phyloP scores from a whole-genome alignment of 1,284 basidiomycete species.

The Tranzscheliella williamsii region DNA sequence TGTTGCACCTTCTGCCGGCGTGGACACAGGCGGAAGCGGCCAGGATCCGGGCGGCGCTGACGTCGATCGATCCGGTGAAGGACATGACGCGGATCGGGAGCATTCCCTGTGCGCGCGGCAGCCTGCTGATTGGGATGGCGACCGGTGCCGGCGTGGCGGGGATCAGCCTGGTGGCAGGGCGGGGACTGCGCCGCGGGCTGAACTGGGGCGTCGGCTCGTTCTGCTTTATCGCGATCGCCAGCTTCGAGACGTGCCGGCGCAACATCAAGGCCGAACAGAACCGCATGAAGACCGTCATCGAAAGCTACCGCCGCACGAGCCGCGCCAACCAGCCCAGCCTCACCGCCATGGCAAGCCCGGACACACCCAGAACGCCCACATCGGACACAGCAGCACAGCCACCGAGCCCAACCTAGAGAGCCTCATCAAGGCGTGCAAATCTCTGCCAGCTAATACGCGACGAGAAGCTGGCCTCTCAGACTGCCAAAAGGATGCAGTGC shows the following conservation, averaged over 20 bases:
- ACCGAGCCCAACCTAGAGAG: too few relatives aligned
- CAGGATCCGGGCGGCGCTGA: constrained; percentile 23
- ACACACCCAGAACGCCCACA: too few relatives aligned
- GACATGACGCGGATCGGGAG: constrained; percentile 20
- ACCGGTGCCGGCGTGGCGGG: constrained; percentile 39
- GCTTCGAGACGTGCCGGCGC: constrained; percentile 39
- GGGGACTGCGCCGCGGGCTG: constrained; percentile 29
- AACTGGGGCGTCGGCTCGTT: constrained; percentile 49
- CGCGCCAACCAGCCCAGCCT: constrained; percentile 4
- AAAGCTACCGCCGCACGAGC: constrained; percentile 9
- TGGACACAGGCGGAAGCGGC: constrained; percentile 30
- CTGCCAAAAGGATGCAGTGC: too few relatives aligned
- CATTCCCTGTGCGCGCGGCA: constrained; percentile 37
- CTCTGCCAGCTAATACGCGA: too few relatives aligned
- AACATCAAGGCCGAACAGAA: constrained; percentile 31
- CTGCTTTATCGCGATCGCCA: constrained; percentile 28
- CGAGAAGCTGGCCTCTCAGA: too few relatives aligned
- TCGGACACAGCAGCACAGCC: too few relatives aligned
- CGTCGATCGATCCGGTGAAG: constrained; percentile 15
- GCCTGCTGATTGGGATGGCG: constrained; percentile 38
- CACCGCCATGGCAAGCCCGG: not conserved
- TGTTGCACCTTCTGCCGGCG: too few relatives aligned
- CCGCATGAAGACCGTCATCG: constrained; percentile 39
- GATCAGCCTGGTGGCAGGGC: constrained; percentile 31
- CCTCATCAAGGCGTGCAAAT: too few relatives aligned